phyloP scores from a whole-genome alignment of 768 basidiomycete species.

The Dioszegia crocea region DNA sequence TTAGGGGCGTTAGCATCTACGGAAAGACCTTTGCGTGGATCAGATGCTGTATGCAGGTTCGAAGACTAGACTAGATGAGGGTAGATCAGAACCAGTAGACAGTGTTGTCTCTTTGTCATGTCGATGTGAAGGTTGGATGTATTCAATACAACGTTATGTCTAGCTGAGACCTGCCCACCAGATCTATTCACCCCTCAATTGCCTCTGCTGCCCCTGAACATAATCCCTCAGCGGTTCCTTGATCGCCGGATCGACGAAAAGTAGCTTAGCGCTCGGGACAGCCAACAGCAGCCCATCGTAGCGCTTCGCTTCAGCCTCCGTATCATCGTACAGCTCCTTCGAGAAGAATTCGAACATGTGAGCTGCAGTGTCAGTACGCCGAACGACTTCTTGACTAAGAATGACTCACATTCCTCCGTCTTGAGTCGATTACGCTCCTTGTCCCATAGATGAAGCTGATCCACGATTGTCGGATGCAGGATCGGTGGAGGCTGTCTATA shows the following conservation, averaged over 20 bases:
- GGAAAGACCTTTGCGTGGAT: neutral
- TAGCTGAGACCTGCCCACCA: no score
- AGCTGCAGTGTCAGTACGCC: conserved; percentile 17
- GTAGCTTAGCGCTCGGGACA: conserved; percentile 26
- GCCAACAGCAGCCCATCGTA: conserved; percentile 30
- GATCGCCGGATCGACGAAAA: conserved; percentile 37
- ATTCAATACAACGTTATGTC: neutral
- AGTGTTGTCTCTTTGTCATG: no score
- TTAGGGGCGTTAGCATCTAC: neutral
- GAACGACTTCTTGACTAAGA: conserved; percentile 10
- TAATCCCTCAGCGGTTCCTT: conserved; percentile 38
- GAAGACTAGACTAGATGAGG: no score
- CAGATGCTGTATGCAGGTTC: neutral
- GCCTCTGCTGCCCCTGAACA: conserved; percentile 26
- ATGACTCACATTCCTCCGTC: conserved; percentile 70
- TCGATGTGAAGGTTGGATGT: no score
- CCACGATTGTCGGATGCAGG: conserved; percentile 93
- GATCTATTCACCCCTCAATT: conserved; percentile 17
- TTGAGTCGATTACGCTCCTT: conserved; percentile 87
- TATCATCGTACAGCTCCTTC: conserved; percentile 47
- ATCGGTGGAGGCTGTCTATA: conserved; percentile 56
- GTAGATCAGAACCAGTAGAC: no score
- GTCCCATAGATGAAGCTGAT: conserved; percentile 97
- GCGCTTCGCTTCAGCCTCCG: conserved; percentile 29
- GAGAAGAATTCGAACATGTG: conserved; percentile 42